phyloP scores from a whole-genome alignment of 2,329 filamentous ascomycete genomes.

The Pseudocercospora musae region DNA sequence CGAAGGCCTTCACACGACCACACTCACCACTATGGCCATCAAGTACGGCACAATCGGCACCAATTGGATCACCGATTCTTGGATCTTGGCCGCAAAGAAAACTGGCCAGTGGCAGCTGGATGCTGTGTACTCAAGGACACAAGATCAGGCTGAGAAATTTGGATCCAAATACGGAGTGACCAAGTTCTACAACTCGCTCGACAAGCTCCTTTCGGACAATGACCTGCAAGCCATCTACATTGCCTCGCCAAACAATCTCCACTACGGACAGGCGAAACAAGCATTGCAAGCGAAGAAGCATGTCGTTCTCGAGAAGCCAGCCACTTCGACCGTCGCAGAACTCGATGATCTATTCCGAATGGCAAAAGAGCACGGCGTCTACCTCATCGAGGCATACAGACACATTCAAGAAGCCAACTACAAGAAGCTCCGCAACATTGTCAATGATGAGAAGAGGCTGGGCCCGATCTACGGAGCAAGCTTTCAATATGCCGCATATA shows the following conservation, averaged over 20 bases:
- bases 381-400: conserved; percentile 49
- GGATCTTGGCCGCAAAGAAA: conserved; percentile 43
- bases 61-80: conserved; percentile 51
- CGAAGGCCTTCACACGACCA: not conserved
- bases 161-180: conserved; percentile 40
- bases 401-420: conserved; percentile 52
- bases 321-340: conserved; percentile 43
- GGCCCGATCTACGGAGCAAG: conserved; percentile 45
- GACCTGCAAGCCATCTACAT: conserved; percentile 47
- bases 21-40: conserved; percentile 27
- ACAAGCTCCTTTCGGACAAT: conserved; percentile 38
- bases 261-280: conserved; percentile 45
- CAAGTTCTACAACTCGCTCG: conserved; percentile 41
- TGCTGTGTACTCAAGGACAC: conserved; percentile 47
- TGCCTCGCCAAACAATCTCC: conserved; percentile 48
- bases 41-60: conserved; percentile 49
- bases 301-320: conserved; percentile 51
- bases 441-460: conserved; percentile 38
- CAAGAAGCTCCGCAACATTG: conserved; percentile 39
- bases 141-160: conserved; percentile 44
- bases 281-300: conserved; percentile 46
- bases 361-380: conserved; percentile 41
- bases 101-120: conserved; percentile 44
- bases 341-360: conserved; percentile 44
- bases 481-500: conserved; percentile 46